A percentile compares a stretch with the other conserved stretches of the same genome.
These are phyloP conservation scores for Pseudocercospora crystallina DNA, from an alignment of 2,329 filamentous ascomycete genomes.

Conservation along the genomic window DNA sequence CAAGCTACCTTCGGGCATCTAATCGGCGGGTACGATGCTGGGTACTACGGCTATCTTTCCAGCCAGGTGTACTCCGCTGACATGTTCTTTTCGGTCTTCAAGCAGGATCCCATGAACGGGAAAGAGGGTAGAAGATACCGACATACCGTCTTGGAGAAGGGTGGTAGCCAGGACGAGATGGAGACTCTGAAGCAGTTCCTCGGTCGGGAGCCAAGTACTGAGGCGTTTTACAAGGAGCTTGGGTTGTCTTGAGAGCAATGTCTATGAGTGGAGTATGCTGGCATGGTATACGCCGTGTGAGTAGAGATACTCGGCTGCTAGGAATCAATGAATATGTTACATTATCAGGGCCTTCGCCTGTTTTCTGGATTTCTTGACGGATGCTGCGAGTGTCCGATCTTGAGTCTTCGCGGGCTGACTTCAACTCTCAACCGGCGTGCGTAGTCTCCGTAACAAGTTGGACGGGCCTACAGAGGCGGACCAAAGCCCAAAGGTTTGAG, in stretches of 20 bases:
- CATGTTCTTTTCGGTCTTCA: constrained; percentile 82
- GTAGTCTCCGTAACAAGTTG: no score
- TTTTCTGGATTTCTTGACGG: no score
- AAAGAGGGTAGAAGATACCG: constrained; percentile 73
- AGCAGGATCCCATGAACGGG: constrained; percentile 73
- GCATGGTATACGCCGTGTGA: no score
- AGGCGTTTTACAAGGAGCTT: constrained; percentile 78
- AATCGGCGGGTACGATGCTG: constrained; percentile 81
- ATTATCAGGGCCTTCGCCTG: no score
- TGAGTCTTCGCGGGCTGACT: no score
- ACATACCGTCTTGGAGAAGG: constrained; percentile 74
- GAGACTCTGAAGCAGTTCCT: constrained; percentile 74
- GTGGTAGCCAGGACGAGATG: constrained; percentile 80
- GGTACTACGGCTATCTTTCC: constrained; percentile 69
- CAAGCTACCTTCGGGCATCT: constrained; percentile 80
- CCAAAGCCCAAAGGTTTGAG: no score
- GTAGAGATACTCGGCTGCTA: no score
- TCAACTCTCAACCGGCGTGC: no score
- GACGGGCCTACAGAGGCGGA: no score
- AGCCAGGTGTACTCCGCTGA: constrained; percentile 80
- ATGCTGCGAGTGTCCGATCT: no score
- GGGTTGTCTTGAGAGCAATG: constrained; percentile 44
- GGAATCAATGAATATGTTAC: no score
- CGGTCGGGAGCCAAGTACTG: constrained; percentile 71
- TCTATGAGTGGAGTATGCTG: no score